These are phyloP conservation scores for Arthonia radiata DNA, from an alignment of 495 filamentous ascomycete genomes.

Conservation along the genomic window DNA sequence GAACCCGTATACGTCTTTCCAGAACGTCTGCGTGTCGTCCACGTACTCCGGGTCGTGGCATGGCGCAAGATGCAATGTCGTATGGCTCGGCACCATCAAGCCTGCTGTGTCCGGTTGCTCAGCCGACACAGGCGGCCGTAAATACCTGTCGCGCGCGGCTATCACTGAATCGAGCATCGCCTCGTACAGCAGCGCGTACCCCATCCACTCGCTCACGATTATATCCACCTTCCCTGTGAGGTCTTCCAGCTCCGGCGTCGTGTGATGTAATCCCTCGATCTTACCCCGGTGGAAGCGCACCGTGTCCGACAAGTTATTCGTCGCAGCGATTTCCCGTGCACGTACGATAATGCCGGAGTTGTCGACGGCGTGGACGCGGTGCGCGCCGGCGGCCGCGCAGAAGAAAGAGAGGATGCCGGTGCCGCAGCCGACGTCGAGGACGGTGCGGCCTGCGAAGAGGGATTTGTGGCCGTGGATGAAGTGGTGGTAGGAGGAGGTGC, in stretches of 20 bases:
- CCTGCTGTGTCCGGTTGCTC: too few relatives aligned
- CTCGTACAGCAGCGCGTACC: constrained; percentile 81
- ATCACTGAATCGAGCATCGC: constrained; percentile 88
- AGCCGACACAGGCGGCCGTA: too few relatives aligned
- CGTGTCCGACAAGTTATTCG: constrained; percentile 53
- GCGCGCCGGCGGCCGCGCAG: constrained; percentile 69
- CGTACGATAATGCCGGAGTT: constrained; percentile 84
- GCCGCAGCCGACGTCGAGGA: constrained; percentile 83
- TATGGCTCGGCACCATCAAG: constrained; percentile 60
- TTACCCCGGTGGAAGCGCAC: constrained; percentile 86
- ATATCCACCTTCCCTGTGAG: constrained; percentile 78
- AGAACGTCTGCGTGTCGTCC: constrained; percentile 35
- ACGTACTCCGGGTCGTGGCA: constrained; percentile 65
- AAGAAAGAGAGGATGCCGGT: constrained; percentile 91
- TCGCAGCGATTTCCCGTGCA: constrained; percentile 58
- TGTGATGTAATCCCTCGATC: constrained; percentile 80
- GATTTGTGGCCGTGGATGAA: constrained; percentile 87
- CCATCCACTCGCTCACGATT: constrained; percentile 97
- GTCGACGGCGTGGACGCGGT: constrained; percentile 77
- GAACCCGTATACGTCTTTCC: constrained; percentile 39
- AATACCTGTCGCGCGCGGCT: constrained; percentile 65
- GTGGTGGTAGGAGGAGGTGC: constrained; percentile 85
- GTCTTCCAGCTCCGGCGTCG: constrained; percentile 50
- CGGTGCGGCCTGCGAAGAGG: constrained; percentile 70
- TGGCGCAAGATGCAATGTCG: constrained; percentile 63